Conservation (phyloP, 768 basidiomycete genomes). For the Tubosaeta sp. region DNA sequence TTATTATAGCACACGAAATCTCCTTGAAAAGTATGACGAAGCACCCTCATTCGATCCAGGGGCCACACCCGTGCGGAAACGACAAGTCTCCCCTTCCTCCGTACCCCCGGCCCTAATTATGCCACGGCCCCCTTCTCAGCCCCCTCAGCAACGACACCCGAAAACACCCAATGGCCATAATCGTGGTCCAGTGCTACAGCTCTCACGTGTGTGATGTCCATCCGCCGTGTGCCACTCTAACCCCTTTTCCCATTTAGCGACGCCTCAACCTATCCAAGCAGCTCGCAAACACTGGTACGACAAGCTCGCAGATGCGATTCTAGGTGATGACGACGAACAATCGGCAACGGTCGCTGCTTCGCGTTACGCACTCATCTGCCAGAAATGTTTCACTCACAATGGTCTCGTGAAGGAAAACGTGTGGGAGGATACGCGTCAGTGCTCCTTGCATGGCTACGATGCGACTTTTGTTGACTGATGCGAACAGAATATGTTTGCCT, state of each 20-base stretch:
- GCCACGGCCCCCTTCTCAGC: slow-evolving; percentile 21
- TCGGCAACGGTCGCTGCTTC: slow-evolving; percentile 37
- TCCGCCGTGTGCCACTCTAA: slow-evolving; percentile 8
- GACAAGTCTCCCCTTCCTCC: slow-evolving; percentile 30
- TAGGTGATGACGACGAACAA: slow-evolving; percentile 68
- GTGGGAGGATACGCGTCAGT: slow-evolving; percentile 82
- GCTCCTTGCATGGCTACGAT: neutral
- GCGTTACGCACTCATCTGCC: slow-evolving; percentile 84
- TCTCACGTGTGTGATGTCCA: slow-evolving; percentile 35
- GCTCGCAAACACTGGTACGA: slow-evolving; percentile 82
- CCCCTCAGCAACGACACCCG: slow-evolving; percentile 11
- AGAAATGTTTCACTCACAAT: slow-evolving; percentile 83
- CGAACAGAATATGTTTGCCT: slow-evolving; percentile 76
- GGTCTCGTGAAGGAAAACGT: slow-evolving; percentile 79
- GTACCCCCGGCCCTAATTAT: slow-evolving; percentile 30
- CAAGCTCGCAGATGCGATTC: slow-evolving; percentile 79
- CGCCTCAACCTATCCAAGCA: slow-evolving; percentile 39
- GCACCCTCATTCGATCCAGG: slow-evolving; percentile 28
- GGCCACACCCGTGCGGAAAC: slow-evolving; percentile 41
- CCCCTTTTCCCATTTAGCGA: slow-evolving; percentile 23
- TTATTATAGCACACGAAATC: slow-evolving; percentile 85
- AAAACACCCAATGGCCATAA: slow-evolving; percentile 22
- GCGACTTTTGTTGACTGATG: neutral
- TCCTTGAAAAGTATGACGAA: slow-evolving; percentile 89
- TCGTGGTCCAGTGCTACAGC: slow-evolving; percentile 30